Base-by-base conservation (phyloP, 208 protist species). In the Crithidia fasciculata region DNA sequence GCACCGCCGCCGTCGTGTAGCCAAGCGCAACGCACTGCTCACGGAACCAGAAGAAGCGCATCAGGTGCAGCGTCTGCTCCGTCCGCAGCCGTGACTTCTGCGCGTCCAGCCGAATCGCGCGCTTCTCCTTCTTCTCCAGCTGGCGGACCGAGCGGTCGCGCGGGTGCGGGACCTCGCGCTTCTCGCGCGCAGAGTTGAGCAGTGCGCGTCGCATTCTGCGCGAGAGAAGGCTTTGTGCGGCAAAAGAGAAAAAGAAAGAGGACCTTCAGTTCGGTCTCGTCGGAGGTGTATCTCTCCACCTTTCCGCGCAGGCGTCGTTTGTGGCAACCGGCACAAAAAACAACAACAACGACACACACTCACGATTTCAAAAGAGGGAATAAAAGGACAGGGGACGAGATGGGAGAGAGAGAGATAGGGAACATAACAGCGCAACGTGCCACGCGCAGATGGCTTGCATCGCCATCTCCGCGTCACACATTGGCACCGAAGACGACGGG, bases 1-100 rank as follows among this genome's bases (percentile, higher is more conserved):
- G 71, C 47, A 91, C 75, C 9, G 81, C 68, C 37, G 61, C 19
- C 16, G 18, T 50, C 37, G 74, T 71, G 61, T 78, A 78, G 40
- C 81, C 81, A 8, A 94, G 83, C 8, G 85, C 74, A 6, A 84
- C 52, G 62, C 85, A 91, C 78, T 93, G 88, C 69, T 90, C 83
- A 13, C 88, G 84, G 58, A 96, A 94, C 89, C 91, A 96, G 37
- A 83, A 84, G 63, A 88, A 89, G 43, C 88, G 88, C 71, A 81
- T 58, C 16, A 85, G 65, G 18, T 83, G 82, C 63, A 84, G 73
- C 39, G 78, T 49, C 19, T 85, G 44, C 65, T 84, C 74, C 28
- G 71, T 59, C 64, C 83, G 76, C 40, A 82, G 83, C 16, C 68
- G 58, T 41, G 68, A 72, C 50, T 89, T 85, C 41, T 86, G 77